Evolutionary conservation across 1,284 basidiomycete species (phyloP), one percentile per base, ranked within the genome.

Genomic region (Trametes sp.): DNA sequence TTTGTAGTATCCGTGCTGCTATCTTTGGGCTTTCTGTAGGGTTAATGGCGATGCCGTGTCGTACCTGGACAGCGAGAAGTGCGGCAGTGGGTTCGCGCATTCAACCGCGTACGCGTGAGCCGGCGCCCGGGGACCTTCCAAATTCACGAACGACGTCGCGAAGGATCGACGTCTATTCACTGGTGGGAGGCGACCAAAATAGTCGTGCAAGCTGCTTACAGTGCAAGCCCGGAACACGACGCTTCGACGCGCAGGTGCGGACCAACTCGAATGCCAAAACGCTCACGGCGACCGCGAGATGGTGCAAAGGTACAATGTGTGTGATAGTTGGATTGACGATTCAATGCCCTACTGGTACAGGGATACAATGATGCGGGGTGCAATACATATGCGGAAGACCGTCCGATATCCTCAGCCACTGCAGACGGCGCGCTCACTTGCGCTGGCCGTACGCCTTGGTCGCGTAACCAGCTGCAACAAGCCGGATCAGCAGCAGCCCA

Each of bases 381-480:
- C 29, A 51, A 60, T 64, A 64, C 36, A 64, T 60, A 63, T 54
- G 49, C 49, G 53, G 48, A 54, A 29, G 33, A 44, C 35, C 23
- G 42, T 35, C 28, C 35, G 19, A 29, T 9, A 4, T 35, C 54
- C 31, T 44, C 55, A 63, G 56, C 14, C 50, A 19, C 38, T 31
- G 14, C 50, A n/a, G 10, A 19, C 46, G 10, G 41, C 36, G 38
- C 35, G 49, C 49, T 54, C 35, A 60, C 59, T 60, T 60, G 59
- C 68, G 70, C 60, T 70, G 68, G 46, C 70, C 70, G 57, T 71
- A 90, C 71, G 89, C 87, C 73, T 82, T 86, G 69, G 85, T 85
- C 78, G 85, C 87, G 74, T 87, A 89, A 69, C 83, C 83, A 68
- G 80, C 81, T 68, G 54, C 73, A 45, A 24, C 33, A 28, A 50